These are phyloP conservation scores for Ustilago shanxiensis DNA, from an alignment of 1,284 basidiomycete species.

Conservation along the genomic window DNA sequence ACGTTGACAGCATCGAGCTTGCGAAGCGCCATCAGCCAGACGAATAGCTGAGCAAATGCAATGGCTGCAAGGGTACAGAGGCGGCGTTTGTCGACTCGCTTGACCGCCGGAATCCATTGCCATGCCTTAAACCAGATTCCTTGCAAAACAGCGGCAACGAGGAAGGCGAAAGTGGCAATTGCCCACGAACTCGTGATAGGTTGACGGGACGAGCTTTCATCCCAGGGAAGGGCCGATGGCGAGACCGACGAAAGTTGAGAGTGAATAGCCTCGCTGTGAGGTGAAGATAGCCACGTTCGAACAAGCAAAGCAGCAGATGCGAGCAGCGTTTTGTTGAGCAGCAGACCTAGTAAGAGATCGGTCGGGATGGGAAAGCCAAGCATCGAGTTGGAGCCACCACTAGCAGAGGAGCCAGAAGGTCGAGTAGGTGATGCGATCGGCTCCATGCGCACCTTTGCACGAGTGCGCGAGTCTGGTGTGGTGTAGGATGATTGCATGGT, in stretches of 20 bases:
- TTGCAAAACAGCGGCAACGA: slow-evolving; percentile 59
- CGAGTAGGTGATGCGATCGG: slow-evolving; percentile 11
- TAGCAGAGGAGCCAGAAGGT: slow-evolving; percentile 5
- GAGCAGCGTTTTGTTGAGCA: slow-evolving; percentile 67
- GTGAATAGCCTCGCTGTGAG: slow-evolving; percentile 54
- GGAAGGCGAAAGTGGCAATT: slow-evolving; percentile 54
- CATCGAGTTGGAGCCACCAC: slow-evolving; percentile 9
- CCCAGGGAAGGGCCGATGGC: not conserved
- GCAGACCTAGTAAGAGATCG: slow-evolving; percentile 63
- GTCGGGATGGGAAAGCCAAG: slow-evolving; percentile 61
- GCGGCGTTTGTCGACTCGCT: slow-evolving; percentile 42
- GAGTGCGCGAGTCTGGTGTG: slow-evolving; percentile 40
- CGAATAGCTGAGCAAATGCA: slow-evolving; percentile 55
- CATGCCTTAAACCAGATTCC: slow-evolving; percentile 60
- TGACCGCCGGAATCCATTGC: slow-evolving; percentile 59
- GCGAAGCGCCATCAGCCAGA: slow-evolving; percentile 65
- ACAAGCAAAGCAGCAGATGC: slow-evolving; percentile 65
- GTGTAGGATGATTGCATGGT: slow-evolving; percentile 34
- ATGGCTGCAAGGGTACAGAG: slow-evolving; percentile 53
- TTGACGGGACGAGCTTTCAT: not conserved
- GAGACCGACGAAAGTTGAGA: slow-evolving; percentile 6
- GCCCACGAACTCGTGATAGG: slow-evolving; percentile 58
- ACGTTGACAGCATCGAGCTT: slow-evolving; percentile 62
- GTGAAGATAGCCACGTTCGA: slow-evolving; percentile 62
- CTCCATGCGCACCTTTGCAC: slow-evolving; percentile 45